These are phyloP conservation scores for Colletotrichum spinosum DNA, from an alignment of 2,329 filamentous ascomycete species.

Conservation along the genomic window DNA sequence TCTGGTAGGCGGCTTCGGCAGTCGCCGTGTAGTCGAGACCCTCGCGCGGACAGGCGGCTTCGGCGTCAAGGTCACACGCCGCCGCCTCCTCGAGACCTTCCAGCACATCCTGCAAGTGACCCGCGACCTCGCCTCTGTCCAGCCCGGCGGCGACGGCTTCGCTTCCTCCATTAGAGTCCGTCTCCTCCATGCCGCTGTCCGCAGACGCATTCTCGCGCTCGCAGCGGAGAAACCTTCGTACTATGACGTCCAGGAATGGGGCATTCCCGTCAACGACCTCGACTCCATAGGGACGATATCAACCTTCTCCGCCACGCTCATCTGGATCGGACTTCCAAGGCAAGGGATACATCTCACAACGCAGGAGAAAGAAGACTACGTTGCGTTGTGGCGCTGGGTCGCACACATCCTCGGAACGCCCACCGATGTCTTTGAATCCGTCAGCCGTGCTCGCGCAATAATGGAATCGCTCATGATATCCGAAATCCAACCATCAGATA, in stretches of 20 bases:
- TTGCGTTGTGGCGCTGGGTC: constrained; percentile 82
- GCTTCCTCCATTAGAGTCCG: constrained; percentile 72
- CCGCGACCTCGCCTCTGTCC: constrained; percentile 70
- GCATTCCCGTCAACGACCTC: constrained; percentile 79
- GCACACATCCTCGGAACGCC: constrained; percentile 79
- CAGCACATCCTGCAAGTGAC: constrained; percentile 82
- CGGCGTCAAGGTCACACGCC: constrained; percentile 72
- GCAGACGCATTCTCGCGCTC: constrained; percentile 71
- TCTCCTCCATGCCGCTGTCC: constrained; percentile 73
- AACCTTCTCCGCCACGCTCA: constrained; percentile 75
- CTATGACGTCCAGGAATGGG: constrained; percentile 67
- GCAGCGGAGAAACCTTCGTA: constrained; percentile 65
- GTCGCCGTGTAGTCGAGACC: constrained; percentile 79
- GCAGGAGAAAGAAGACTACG: constrained; percentile 75
- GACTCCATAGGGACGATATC: constrained; percentile 79
- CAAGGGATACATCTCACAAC: constrained; percentile 76
- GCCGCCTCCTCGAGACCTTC: constrained; percentile 75
- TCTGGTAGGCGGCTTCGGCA: constrained; percentile 77
- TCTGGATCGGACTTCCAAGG: constrained; percentile 77
- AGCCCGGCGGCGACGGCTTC: constrained; percentile 74
- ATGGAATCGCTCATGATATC: constrained; percentile 76
- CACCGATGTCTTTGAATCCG: constrained; percentile 67
- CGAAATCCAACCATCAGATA: constrained; percentile 74
- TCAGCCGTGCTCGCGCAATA: constrained; percentile 66
- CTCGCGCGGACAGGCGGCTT: constrained; percentile 81